phyloP scores from a whole-genome alignment of 306 rosid genomes.

The Dryas octopetala region DNA sequence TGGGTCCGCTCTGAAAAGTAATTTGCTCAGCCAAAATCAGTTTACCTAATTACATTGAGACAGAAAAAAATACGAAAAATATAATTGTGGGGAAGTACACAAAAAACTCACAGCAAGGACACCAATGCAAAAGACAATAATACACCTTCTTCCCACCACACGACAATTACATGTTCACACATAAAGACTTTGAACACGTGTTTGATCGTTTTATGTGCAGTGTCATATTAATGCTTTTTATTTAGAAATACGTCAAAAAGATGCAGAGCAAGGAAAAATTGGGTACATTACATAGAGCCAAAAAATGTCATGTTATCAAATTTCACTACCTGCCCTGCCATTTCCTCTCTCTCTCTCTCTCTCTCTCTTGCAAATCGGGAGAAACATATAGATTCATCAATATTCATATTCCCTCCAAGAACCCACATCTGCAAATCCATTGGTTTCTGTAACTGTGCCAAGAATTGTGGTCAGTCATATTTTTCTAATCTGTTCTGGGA shows the following conservation, averaged over 20 bases:
- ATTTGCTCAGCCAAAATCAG: too few species aligned
- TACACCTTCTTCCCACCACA: neutral
- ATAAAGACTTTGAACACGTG: too few species aligned
- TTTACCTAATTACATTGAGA: too few species aligned
- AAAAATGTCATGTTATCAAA: neutral
- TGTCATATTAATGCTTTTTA: too few species aligned
- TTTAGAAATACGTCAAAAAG: too few species aligned
- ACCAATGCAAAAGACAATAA: neutral
- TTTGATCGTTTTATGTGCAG: too few species aligned
- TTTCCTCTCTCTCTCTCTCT: neutral
- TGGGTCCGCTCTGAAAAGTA: too few species aligned
- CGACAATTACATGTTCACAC: neutral
- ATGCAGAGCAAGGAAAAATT: neutral
- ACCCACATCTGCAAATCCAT: slow-evolving; percentile 2
- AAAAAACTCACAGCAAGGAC: neutral
- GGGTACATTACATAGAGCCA: too few species aligned
- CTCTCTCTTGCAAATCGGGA: neutral
- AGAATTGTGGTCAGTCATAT: slow-evolving; percentile 14
- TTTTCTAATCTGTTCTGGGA: neutral
- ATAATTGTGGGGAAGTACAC: too few species aligned
- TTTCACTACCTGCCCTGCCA: neutral
- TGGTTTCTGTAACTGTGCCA: neutral
- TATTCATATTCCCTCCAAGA: neutral
- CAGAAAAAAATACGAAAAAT: too few species aligned
- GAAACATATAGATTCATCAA: neutral